Base-by-base conservation (phyloP, 345 rosid genomes). In the Salix brachista region DNA sequence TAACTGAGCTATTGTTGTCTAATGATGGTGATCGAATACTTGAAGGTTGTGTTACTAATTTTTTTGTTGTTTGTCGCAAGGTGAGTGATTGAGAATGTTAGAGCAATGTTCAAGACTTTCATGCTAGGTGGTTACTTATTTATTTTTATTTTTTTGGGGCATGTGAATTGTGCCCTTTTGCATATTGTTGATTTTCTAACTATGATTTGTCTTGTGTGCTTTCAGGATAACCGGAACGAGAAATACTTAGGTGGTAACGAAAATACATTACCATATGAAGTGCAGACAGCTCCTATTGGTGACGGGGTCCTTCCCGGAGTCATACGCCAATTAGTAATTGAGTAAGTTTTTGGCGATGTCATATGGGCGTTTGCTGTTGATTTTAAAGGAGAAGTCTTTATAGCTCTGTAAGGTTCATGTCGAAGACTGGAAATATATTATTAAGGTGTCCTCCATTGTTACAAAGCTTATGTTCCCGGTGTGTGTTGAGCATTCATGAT, bases 301-400 rank as follows among this genome's bases (percentile, higher is more conserved):
- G 97, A 85, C 74, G 94, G 99, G 34, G 91, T 87, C 72, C 99
- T 96, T 83, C 97, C 93, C 5, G 98, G 98, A 77, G 83, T 91
- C 71, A 90, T 93, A 62, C 88, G 98, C 80, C 91, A 90, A 75
- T 78, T 93, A n/a, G 89, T 93, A 78, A 88, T 91, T 9, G 97
- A 95, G 98, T 91, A 86, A 75, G 82, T 58, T 60, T 72, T 6
- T 58, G 36, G 32, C 0, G 56, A 56, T 56, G n/a, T 56, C 21
- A 58, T 19, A 23, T 21, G 58, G 44, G 6, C 1, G 50, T 34
- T 65, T 65, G 32, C 65, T 42, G 34, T 48, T 50, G 30, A 30
- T 37, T 42, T n/a, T 19, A 19, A 25, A 60, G 28, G 28, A 9
- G 62, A 23, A 56, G 62, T 23, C 11, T 21, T 56, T 56, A 19